Percentiles rank a stretch among this genome's conserved stretches.
Evolutionary conservation across 2,329 filamentous ascomycete genomes (phyloP).

Genomic region (Orbilia brochopaga): DNA sequence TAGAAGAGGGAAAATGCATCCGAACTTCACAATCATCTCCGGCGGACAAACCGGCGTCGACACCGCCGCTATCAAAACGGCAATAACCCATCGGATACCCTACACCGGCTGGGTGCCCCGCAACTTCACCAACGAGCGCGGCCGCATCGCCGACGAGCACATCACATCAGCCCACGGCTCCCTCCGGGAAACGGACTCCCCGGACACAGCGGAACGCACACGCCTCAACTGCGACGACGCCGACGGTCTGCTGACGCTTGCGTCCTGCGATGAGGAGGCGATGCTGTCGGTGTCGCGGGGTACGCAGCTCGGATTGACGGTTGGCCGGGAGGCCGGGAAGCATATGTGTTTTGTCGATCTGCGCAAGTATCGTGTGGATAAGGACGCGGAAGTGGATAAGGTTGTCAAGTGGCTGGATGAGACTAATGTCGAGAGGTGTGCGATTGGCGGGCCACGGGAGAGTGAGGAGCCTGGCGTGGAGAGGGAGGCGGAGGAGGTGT

Average conservation of each 20-base stretch:
- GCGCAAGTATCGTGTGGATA: conserved; percentile 22
- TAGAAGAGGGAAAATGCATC: conserved; percentile 26
- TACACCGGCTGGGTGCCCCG: conserved; percentile 39
- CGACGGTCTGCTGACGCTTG: conserved; percentile 40
- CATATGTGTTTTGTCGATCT: conserved; percentile 43
- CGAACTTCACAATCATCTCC: conserved; percentile 45
- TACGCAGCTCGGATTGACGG: conserved; percentile 24
- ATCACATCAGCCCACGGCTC: conserved; percentile 33
- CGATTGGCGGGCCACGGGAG: conserved; percentile 43
- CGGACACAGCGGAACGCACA: conserved; percentile 29
- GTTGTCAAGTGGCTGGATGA: conserved; percentile 38
- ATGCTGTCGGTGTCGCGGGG: conserved; percentile 21
- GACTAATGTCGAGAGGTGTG: conserved; percentile 36
- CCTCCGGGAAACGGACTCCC: conserved; percentile 25
- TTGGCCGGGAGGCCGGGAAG: conserved; percentile 19
- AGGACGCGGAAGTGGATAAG: conserved; percentile 26
- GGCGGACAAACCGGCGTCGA: conserved; percentile 46
- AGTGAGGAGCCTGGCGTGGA: conserved; percentile 42
- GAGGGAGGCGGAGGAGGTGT: conserved; percentile 30
- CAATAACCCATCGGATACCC: conserved; percentile 30
- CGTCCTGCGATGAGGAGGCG: conserved; percentile 25
- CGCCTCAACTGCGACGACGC: conserved; percentile 33
- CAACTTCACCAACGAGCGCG: conserved; percentile 42
- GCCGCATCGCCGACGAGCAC: conserved; percentile 26
- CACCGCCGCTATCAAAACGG: conserved; percentile 39